Percentiles rank a stretch among this genome's conserved stretches.
Conservation (phyloP, 2,329 filamentous ascomycete genomes). For the Botrytis porri region DNA sequence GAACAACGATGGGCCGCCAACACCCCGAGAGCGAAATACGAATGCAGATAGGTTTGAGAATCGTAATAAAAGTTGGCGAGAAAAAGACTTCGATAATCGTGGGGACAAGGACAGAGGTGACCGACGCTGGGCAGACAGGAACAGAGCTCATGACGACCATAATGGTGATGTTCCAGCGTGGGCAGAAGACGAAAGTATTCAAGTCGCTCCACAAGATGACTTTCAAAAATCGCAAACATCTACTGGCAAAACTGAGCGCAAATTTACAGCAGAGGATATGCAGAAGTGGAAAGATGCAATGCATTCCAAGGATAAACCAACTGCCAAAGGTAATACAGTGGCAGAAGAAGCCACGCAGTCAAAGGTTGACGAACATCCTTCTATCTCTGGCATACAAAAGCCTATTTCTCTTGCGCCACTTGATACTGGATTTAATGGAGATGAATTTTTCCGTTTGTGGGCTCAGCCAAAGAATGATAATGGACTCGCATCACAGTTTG, state of each 20-base stretch:
- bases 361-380: slow-evolving; percentile 39
- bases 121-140: slow-evolving; percentile 45
- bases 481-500: slow-evolving; percentile 40
- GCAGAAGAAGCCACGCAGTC: slow-evolving; percentile 40
- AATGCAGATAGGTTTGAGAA: slow-evolving; percentile 37
- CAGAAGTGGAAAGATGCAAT: slow-evolving; percentile 91
- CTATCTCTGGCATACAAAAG: slow-evolving; percentile 44
- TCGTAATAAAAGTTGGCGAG: slow-evolving; percentile 41
- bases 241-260: slow-evolving; percentile 39
- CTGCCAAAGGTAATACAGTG: slow-evolving; percentile 28
- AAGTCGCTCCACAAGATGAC: slow-evolving; percentile 80
- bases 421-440: slow-evolving; percentile 59
- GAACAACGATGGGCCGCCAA: slow-evolving; percentile 39
- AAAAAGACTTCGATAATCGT: slow-evolving; percentile 41
- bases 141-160: slow-evolving; percentile 47
- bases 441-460: slow-evolving; percentile 71
- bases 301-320: slow-evolving; percentile 41
- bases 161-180: slow-evolving; percentile 62
- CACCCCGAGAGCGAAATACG: slow-evolving; percentile 36
- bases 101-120: slow-evolving; percentile 32
- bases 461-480: slow-evolving; percentile 48
- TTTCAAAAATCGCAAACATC: slow-evolving; percentile 92
- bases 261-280: slow-evolving; percentile 84
- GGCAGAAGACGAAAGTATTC: slow-evolving; percentile 70
- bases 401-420: slow-evolving; percentile 52